Conservation (phyloP, 768 basidiomycete genomes). For the Kondoa subrosea region DNA sequence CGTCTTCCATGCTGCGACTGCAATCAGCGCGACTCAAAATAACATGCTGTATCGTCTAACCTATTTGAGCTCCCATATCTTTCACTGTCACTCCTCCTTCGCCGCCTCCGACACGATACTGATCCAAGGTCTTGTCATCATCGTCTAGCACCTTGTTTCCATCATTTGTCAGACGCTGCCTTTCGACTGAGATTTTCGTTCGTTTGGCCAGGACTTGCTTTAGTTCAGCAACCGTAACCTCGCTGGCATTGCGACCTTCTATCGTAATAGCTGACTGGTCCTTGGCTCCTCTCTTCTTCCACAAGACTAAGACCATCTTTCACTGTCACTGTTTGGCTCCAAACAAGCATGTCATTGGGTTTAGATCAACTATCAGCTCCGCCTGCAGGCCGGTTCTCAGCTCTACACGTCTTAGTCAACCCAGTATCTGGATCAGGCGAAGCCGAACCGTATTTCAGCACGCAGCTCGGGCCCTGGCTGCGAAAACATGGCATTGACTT, state of each 20-base stretch:
- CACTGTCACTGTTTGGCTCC: not conserved
- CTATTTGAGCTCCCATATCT: slow-evolving; percentile 77
- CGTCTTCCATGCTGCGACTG: slow-evolving; percentile 31
- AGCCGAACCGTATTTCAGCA: not conserved
- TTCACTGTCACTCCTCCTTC: slow-evolving; percentile 57
- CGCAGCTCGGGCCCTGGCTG: not conserved
- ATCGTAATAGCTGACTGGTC: not conserved
- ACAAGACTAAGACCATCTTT: slow-evolving; percentile 3
- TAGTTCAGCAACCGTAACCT: not conserved
- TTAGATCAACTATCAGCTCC: not conserved
- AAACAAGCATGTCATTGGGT: not conserved
- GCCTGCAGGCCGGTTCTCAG: not conserved
- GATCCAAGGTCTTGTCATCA: slow-evolving; percentile 46
- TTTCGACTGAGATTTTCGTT: not conserved
- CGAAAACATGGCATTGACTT: not conserved
- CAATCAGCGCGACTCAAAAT: not conserved
- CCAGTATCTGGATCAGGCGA: not conserved
- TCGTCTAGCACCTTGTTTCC: slow-evolving; percentile 47
- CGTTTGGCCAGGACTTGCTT: not conserved
- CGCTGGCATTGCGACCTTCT: not conserved
- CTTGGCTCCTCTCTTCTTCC: not conserved
- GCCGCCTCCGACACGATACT: slow-evolving; percentile 38
- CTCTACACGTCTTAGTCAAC: not conserved
- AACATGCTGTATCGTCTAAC: slow-evolving; percentile 23
- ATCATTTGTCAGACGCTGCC: slow-evolving; percentile 36